A percentile compares a stretch with the other conserved stretches of the same genome.
Conservation (phyloP, 2,329 filamentous ascomycete species). For the Neonectria faginata region DNA sequence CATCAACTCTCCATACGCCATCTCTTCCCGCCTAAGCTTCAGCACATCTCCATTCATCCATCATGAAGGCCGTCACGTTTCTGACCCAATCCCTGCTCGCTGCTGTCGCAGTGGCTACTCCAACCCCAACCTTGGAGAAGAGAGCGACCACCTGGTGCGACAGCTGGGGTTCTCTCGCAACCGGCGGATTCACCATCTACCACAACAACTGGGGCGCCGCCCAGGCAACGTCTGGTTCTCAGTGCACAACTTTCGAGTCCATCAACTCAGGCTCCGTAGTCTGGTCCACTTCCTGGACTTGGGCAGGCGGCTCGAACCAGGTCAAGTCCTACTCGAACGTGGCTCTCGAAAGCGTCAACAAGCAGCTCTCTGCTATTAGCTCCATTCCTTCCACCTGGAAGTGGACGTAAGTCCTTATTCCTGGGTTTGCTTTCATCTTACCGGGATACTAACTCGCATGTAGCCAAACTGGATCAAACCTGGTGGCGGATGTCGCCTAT, state of each 20-base stretch:
- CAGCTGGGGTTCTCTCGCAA: slow-evolving; percentile 52
- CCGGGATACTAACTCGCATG: neutral
- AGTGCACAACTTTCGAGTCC: slow-evolving; percentile 56
- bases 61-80: slow-evolving; percentile 38
- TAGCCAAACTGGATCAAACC: slow-evolving; percentile 48
- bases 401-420: slow-evolving; percentile 28
- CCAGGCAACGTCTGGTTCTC: slow-evolving; percentile 52
- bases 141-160: slow-evolving; percentile 53
- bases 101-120: slow-evolving; percentile 44
- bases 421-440: neutral
- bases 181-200: slow-evolving; percentile 61
- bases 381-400: slow-evolving; percentile 52
- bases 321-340: slow-evolving; percentile 62
- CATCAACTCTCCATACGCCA: neutral
- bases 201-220: slow-evolving; percentile 64
- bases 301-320: slow-evolving; percentile 52
- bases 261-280: slow-evolving; percentile 50
- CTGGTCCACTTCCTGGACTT: slow-evolving; percentile 58
- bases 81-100: slow-evolving; percentile 47
- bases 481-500: slow-evolving; percentile 68
- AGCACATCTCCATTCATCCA: slow-evolving; percentile 4
- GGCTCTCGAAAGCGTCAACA: slow-evolving; percentile 52
- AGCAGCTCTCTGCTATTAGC: slow-evolving; percentile 50
- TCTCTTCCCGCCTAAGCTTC: neutral
- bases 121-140: slow-evolving; percentile 48